Percentiles rank a stretch among this genome's conserved stretches.
Conservation (phyloP, 306 rosid species). For the Fagus sylvatica region DNA sequence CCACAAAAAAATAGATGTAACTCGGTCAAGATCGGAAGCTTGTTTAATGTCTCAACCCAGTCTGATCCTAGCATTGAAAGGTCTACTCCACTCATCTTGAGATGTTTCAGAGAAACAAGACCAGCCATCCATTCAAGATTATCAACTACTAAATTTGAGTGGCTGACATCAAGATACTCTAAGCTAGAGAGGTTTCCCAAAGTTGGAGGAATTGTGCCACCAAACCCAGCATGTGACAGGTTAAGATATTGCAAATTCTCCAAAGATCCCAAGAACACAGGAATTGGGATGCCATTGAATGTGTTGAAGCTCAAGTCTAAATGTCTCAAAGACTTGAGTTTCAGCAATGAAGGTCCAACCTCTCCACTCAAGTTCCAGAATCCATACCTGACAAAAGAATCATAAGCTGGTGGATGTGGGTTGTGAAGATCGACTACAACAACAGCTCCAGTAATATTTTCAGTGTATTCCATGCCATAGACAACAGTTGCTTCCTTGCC, state of each 20-base stretch:
- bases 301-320: conserved; percentile 51
- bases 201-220: no score
- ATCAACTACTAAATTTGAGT: no score
- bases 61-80: conserved; percentile 36
- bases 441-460: conserved; percentile 35
- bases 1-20: conserved; percentile 27
- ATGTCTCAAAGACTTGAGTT: conserved; percentile 34
- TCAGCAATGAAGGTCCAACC: conserved; percentile 40
- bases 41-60: conserved; percentile 31
- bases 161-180: no score
- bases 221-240: no score
- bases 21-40: conserved; percentile 31
- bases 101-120: conserved; percentile 43
- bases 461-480: conserved; percentile 44
- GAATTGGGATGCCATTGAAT: conserved; percentile 32
- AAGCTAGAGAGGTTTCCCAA: no score
- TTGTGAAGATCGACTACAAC: conserved; percentile 38
- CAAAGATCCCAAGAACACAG: conserved; percentile 36
- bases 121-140: no score
- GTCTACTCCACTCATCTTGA: conserved; percentile 32
- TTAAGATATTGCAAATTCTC: no score
- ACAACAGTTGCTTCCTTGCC: conserved; percentile 48
- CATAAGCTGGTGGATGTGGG: conserved; percentile 8
- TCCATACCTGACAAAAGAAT: conserved; percentile 20
- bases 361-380: no score